A percentile compares a stretch with the other conserved stretches of the same genome.
These are phyloP conservation scores for Tuber melanosporum DNA, from an alignment of 495 filamentous ascomycete genomes.

Conservation along the genomic window DNA sequence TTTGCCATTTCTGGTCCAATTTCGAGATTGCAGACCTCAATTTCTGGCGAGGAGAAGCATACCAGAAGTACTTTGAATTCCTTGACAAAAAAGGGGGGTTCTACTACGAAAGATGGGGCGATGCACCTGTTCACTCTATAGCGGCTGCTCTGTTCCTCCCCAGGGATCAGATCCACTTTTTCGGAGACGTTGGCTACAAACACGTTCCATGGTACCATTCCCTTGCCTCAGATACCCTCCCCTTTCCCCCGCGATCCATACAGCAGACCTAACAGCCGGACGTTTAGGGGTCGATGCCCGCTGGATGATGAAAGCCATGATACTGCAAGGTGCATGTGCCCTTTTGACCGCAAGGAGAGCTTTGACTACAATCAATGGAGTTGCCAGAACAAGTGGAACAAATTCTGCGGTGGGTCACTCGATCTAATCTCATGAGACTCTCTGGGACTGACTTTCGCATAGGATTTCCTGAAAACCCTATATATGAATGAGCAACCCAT, in stretches of 20 bases:
- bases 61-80: slow-evolving; percentile 48
- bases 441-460: background rate
- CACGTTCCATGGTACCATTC: slow-evolving; percentile 50
- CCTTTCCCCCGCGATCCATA: slow-evolving; percentile 12
- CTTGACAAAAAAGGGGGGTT: slow-evolving; percentile 51
- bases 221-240: slow-evolving; percentile 25
- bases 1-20: slow-evolving; percentile 56
- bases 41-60: slow-evolving; percentile 49
- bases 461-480: background rate
- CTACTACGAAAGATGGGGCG: slow-evolving; percentile 55
- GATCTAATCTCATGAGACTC: slow-evolving; percentile 10
- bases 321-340: slow-evolving; percentile 36
- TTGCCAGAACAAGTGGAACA: slow-evolving; percentile 38
- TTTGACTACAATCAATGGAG: slow-evolving; percentile 37
- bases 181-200: slow-evolving; percentile 51
- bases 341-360: slow-evolving; percentile 34
- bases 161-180: slow-evolving; percentile 51
- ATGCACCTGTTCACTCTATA: slow-evolving; percentile 51
- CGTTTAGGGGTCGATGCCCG: slow-evolving; percentile 34
- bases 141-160: slow-evolving; percentile 50
- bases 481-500: slow-evolving; percentile 9
- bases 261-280: slow-evolving; percentile 2
- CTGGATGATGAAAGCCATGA: slow-evolving; percentile 34
- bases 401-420: slow-evolving; percentile 32
- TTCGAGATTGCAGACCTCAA: slow-evolving; percentile 54